Evolutionary conservation across 176 grass and related monocot genomes (phyloP), one percentile per base, ranked within the genome.

Genomic region (Bothriochloa decipiens): DNA sequence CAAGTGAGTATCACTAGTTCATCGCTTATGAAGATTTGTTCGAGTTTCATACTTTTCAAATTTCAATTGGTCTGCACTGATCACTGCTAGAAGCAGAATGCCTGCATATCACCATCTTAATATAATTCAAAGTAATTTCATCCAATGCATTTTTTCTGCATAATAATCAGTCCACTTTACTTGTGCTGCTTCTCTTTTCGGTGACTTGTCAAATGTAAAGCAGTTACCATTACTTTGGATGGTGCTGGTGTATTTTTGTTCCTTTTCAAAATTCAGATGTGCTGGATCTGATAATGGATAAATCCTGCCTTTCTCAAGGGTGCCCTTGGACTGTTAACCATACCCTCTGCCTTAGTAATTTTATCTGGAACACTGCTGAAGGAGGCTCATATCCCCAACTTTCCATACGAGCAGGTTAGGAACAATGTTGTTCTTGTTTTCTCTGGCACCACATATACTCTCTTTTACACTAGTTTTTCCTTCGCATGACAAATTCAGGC

Each of bases 341-440:
- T 97, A 81, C 90, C 94, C 58, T 82, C 83, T 82, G 76, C 80
- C 41, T 46, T 97, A 46, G 70, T 94, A 80, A 46, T 94, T 76
- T 90, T 93, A 88, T 86, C 91, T 73, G 94, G 92, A 86, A 62
- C 90, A 45, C 41, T 97, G 64, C 78, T 97, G 18, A 97, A 92
- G 76, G 94, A 97, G 65, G 81, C 35, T 20, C 55, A 77, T 27
- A 77, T 63, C 65, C 83, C 94, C 16, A 83, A 89, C 65, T 91
- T 74, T 81, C 87, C 90, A 76, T 88, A 92, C 0, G 78, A 77
- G 47, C 88, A 91, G 94, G 94, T 97, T 47, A 86, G 64, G 68
- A 49, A n/a, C 65, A 61, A 3, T 3, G 10, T 7, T 36, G 0
- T 26, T 82, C 5, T n/a, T 72, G 28, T 74, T 13, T 33, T 58